Evolutionary conservation across 768 basidiomycete species (phyloP).

Genomic region (Mycena metata): DNA sequence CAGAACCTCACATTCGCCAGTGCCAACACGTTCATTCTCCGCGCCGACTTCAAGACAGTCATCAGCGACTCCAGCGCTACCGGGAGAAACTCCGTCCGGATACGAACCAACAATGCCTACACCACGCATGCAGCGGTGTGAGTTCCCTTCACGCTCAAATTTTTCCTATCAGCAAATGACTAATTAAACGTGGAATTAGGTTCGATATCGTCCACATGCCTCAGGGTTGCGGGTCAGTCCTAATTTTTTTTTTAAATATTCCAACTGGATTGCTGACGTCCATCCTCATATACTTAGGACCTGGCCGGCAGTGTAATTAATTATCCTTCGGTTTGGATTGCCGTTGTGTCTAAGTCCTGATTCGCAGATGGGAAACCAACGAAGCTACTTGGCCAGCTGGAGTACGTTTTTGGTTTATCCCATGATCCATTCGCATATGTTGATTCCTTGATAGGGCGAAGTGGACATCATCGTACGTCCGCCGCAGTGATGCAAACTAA

Average conservation of each 20-base stretch:
- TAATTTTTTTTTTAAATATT: slow-evolving; percentile 12
- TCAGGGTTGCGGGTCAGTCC: slow-evolving; percentile 61
- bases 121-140: slow-evolving; percentile 68
- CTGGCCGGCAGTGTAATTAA: slow-evolving; percentile 59
- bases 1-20: slow-evolving; percentile 68
- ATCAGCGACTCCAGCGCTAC: slow-evolving; percentile 58
- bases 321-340: not conserved
- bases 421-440: slow-evolving; percentile 1
- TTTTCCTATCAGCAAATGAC: slow-evolving; percentile 34
- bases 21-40: slow-evolving; percentile 63
- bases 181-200: slow-evolving; percentile 45
- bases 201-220: slow-evolving; percentile 67
- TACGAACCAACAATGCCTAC: slow-evolving; percentile 64
- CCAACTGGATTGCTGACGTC: slow-evolving; percentile 13
- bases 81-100: slow-evolving; percentile 70
- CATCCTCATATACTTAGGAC: slow-evolving; percentile 40
- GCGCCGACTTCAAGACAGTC: slow-evolving; percentile 62
- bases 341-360: slow-evolving; percentile 12
- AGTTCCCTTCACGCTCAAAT: slow-evolving; percentile 36
- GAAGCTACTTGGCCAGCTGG: slow-evolving; percentile 64
- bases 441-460: slow-evolving; percentile 48
- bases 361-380: slow-evolving; percentile 61
- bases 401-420: slow-evolving; percentile 41
- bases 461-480: slow-evolving; percentile 50
- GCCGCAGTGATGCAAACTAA: not conserved